Percentiles rank a stretch among this genome's conserved stretches.
phyloP scores from a whole-genome alignment of 1,284 basidiomycete genomes.

The Tranzscheliella williamsii region DNA sequence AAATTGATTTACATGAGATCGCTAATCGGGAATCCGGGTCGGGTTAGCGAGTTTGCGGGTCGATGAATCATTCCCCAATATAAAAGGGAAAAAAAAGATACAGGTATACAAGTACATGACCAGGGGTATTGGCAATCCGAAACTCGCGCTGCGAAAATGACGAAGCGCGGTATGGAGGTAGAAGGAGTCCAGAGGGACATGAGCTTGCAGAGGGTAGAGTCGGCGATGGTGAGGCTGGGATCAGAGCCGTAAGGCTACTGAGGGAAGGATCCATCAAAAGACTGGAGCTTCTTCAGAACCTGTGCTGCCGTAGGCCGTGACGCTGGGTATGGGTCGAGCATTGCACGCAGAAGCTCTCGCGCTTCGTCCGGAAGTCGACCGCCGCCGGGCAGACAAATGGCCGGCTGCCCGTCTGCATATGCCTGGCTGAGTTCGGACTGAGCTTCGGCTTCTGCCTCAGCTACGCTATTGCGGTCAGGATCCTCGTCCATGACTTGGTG shows the following conservation, averaged over 20 bases:
- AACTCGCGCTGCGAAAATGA: neutral
- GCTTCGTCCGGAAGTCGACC: conserved; percentile 50
- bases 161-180: neutral
- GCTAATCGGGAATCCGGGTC: too few species aligned
- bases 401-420: conserved; percentile 52
- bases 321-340: conserved; percentile 41
- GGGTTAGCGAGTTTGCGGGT: too few species aligned
- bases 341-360: conserved; percentile 44
- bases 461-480: too few species aligned
- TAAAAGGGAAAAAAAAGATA: too few species aligned
- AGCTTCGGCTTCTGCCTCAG: neutral
- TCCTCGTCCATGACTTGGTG: too few species aligned
- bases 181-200: too few species aligned
- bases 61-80: too few species aligned
- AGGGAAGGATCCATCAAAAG: neutral
- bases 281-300: conserved; percentile 16
- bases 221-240: too few species aligned
- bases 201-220: too few species aligned
- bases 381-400: conserved; percentile 55
- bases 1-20: too few species aligned
- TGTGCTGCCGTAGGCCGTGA: conserved; percentile 40
- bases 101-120: too few species aligned
- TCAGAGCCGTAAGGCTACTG: neutral
- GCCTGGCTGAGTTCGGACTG: conserved; percentile 5
- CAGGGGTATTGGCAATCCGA: neutral